phyloP scores from a whole-genome alignment of 208 protist genomes.

The Acanthamoeba triangularis region DNA sequence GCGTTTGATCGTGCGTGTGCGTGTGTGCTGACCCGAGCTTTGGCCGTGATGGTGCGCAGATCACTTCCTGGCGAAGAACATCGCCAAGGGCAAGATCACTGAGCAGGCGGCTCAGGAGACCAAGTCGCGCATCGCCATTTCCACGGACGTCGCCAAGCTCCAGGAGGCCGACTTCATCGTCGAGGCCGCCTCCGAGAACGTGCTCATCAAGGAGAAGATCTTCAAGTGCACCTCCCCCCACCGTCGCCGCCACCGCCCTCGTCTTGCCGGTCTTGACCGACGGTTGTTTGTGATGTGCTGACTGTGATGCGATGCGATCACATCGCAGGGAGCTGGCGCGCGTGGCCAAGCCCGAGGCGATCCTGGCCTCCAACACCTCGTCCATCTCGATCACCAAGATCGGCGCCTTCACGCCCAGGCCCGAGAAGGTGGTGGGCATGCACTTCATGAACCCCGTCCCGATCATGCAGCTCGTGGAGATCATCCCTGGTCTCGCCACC shows the following conservation, averaged over 20 bases:
- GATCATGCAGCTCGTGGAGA: constrained; percentile 93
- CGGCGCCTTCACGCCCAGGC: constrained; percentile 78
- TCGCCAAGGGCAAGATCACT: constrained; percentile 84
- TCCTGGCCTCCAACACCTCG: constrained; percentile 92
- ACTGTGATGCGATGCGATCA: no score
- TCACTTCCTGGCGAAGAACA: constrained; percentile 75
- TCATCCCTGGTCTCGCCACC: constrained; percentile 88
- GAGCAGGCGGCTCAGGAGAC: constrained; percentile 73
- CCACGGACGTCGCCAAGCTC: constrained; percentile 80
- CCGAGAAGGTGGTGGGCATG: constrained; percentile 79
- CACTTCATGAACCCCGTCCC: constrained; percentile 92
- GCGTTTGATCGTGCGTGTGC: neutral
- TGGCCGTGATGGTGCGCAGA: neutral
- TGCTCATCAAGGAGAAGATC: constrained; percentile 87
- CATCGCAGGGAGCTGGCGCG: neutral
- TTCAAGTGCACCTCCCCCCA: constrained; percentile 36
- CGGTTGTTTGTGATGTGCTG: no score
- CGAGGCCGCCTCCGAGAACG: constrained; percentile 91
- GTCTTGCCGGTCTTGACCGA: no score
- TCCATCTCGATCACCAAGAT: constrained; percentile 93
- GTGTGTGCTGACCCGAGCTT: neutral
- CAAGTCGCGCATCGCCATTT: constrained; percentile 79
- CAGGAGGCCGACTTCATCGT: constrained; percentile 88
- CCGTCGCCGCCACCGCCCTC: no score
- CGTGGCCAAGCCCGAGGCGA: constrained; percentile 77